phyloP scores from a whole-genome alignment of 352 stramenopile genomes.

The Blastocystis sp. region DNA sequence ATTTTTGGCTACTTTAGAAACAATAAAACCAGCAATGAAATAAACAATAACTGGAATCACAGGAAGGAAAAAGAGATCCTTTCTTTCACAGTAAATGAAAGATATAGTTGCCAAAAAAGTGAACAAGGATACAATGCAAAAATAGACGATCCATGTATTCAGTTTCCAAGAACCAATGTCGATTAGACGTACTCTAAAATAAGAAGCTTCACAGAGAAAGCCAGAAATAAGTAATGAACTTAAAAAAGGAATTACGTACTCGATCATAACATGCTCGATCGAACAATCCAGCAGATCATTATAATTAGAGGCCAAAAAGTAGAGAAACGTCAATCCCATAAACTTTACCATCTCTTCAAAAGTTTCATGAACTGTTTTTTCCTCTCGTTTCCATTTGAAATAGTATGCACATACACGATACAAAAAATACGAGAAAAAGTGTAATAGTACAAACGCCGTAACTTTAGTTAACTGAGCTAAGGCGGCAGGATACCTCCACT shows the following conservation, averaged over 20 bases:
- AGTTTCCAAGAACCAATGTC: conserved; percentile 7
- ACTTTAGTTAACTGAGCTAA: background rate
- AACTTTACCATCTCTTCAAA: background rate
- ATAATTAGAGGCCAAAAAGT: conserved; percentile 4
- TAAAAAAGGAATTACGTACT: conserved; percentile 41
- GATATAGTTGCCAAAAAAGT: conserved; percentile 25
- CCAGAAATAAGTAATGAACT: conserved; percentile 15
- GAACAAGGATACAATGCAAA: conserved; percentile 9
- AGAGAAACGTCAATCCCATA: background rate
- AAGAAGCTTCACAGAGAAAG: conserved; percentile 1
- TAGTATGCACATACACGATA: background rate
- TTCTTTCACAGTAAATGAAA: conserved; percentile 9
- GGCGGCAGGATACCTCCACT: background rate
- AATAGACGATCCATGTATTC: conserved; percentile 52
- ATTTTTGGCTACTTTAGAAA: conserved; percentile 11
- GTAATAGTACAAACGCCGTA: background rate
- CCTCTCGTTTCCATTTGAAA: conserved; percentile 10
- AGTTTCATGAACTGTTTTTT: background rate
- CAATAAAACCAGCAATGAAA: conserved; percentile 34
- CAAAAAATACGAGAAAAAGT: background rate
- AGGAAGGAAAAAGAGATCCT: conserved; percentile 3
- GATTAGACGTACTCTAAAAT: conserved; percentile 11
- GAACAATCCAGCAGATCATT: background rate
- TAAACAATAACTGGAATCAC: conserved; percentile 16
- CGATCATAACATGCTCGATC: background rate